Evolutionary conservation across 1,139 yeast genomes (phyloP), one percentile per base, ranked within the genome.

Genomic region (Debaryomycetaceae sp.): DNA sequence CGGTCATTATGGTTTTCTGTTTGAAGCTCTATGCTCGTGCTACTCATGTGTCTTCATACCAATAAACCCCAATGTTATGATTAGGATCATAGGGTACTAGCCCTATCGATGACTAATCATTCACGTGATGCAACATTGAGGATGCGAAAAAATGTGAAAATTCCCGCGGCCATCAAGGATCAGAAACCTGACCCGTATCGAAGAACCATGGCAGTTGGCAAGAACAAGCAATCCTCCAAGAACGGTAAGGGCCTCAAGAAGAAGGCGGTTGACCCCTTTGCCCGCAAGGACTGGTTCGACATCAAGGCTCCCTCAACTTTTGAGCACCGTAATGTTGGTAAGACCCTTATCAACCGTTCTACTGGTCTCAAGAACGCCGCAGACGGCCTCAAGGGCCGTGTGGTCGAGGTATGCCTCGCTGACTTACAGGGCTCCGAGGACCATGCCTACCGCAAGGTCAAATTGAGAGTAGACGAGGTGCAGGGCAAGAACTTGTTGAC

Each of bases 151-250:
- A n/a, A n/a, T n/a, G n/a, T n/a, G n/a, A n/a, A n/a, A n/a, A n/a
- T n/a, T n/a, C n/a, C n/a, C n/a, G n/a, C n/a, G n/a, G n/a, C n/a
- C n/a, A n/a, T n/a, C n/a, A n/a, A n/a, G n/a, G n/a, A n/a, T n/a
- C n/a, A n/a, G n/a, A n/a, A n/a, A n/a, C n/a, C n/a, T n/a, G n/a
- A n/a, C n/a, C n/a, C n/a, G n/a, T n/a, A n/a, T n/a, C n/a, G n/a
- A n/a, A n/a, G n/a, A n/a, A n/a, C n/a, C 31, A 81, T 82, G 93
- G 94, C 90, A 76, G 90, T 83, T 67, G 94, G 94, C 64, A 83
- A 83, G 82, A 83, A 83, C 68, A 83, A 83, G 86, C 79, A 94
- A 77, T 73, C 82, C 69, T 78, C 87, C 70, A 82, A 82, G 74
- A 93, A 94, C 66, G 82, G 82, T 85, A 83, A 82, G 71, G 93